Base-by-base conservation (phyloP, 257 asterid genomes). In the Linderniella brevidens region DNA sequence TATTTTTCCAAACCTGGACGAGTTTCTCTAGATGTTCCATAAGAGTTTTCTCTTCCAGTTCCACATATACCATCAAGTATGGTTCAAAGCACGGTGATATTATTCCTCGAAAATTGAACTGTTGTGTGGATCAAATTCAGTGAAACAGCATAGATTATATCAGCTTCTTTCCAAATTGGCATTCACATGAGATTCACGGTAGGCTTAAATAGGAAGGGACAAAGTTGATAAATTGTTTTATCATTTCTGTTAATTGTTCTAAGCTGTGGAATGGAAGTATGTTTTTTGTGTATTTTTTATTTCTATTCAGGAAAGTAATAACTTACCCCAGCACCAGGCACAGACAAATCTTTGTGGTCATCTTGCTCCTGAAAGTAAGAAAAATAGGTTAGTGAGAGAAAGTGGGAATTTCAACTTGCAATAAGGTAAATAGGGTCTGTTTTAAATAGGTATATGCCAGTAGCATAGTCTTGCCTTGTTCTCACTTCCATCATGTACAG, bases 81-180 rank as follows among this genome's bases (percentile, higher is more conserved):
- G 96, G 86, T 70, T 90, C 98, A 75, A 90, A 90, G 80, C 96
- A 90, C 41, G 98, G 76, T 17, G 98, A 85, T 65, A 85, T 70
- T 68, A 90, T 90, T 57, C 98, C 98, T 35, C 75, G 90, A 67
- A 88, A 88, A 78, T 88, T 88, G 69, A 84, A 84, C 97, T 88
- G 93, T 66, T 62, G 65, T 18, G 57, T 58, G 44, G 62, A 62
- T 56, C 40, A 64, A 63, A 64, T 50, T 50, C 62, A 50, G 55
- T 36, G 62, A 64, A 45, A 52, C 11, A 52, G 45, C 39, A 64
- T 9, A 17, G 19, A 39, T 56, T 20, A 53, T 48, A 46, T 56
- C 39, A 8, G 25, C 13, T 17, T 16, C 51, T 50, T 39, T 42
- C 42, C 43, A 2, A 38, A 11, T n/a, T n/a, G n/a, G n/a, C 6